Percentiles rank a stretch among this genome's conserved stretches.
phyloP scores from a whole-genome alignment of 495 filamentous ascomycete genomes.

The Penicillium subrubescens region DNA sequence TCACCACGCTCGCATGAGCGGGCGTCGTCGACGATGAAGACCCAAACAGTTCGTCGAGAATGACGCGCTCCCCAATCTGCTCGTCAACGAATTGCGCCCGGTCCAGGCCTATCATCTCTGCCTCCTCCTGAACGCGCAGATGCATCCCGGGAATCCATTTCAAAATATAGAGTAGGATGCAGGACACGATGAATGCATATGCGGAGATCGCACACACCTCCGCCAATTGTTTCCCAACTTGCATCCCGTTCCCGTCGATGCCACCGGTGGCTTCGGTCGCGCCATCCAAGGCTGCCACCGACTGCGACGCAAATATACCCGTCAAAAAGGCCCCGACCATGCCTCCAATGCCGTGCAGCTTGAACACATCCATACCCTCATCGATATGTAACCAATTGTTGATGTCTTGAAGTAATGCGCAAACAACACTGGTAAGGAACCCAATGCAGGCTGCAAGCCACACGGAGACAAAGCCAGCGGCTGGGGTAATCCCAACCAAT shows the following conservation, averaged over 20 bases:
- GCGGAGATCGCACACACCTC: constrained; percentile 58
- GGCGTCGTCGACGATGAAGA: constrained; percentile 29
- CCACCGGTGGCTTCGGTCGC: constrained; percentile 49
- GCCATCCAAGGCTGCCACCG: constrained; percentile 51
- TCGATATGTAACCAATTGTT: constrained; percentile 62
- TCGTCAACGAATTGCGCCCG: constrained; percentile 61
- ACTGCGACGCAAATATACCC: constrained; percentile 58
- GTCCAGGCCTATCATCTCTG: constrained; percentile 59
- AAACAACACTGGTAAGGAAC: constrained; percentile 57
- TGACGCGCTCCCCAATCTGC: constrained; percentile 53
- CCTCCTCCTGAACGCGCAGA: constrained; percentile 57
- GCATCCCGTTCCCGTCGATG: constrained; percentile 59
- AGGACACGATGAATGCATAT: constrained; percentile 59
- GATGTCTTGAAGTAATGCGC: constrained; percentile 51
- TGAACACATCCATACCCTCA: constrained; percentile 65
- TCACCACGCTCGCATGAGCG: constrained; percentile 12
- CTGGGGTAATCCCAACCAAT: constrained; percentile 66
- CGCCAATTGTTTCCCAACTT: constrained; percentile 61
- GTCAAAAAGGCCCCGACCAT: constrained; percentile 64
- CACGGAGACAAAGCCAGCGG: constrained; percentile 59
- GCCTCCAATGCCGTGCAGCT: constrained; percentile 63
- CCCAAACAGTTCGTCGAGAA: constrained; percentile 27
- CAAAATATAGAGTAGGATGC: constrained; percentile 54
- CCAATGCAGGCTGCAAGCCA: constrained; percentile 62
- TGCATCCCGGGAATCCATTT: constrained; percentile 62